Evolutionary conservation across 495 filamentous ascomycete species (phyloP).

Genomic region (Penicillium goetzii): DNA sequence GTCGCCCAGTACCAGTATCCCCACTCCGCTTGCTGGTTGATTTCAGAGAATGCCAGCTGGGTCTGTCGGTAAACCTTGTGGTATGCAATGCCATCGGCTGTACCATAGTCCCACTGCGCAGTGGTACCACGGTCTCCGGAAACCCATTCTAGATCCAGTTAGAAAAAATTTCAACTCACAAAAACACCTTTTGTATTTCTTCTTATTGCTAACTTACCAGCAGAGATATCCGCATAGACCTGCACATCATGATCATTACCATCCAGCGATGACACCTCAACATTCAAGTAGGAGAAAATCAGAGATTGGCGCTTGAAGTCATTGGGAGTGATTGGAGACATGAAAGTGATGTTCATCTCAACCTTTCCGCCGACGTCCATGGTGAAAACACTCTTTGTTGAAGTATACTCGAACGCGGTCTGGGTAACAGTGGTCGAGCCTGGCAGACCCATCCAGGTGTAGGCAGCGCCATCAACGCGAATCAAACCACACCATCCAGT

Average conservation of each 20-base stretch:
- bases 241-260: conserved; percentile 58
- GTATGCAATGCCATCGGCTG: conserved; percentile 50
- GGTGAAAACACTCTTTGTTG: conserved; percentile 60
- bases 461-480: conserved; percentile 57
- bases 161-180: conserved; percentile 4
- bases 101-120: conserved; percentile 59
- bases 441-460: conserved; percentile 61
- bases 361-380: conserved; percentile 52
- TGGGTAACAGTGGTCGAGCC: conserved; percentile 50
- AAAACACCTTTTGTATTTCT: no score
- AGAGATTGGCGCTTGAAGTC: conserved; percentile 60
- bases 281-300: conserved; percentile 58
- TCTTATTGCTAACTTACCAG: conserved; percentile 43
- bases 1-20: conserved; percentile 63
- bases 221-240: conserved; percentile 63
- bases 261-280: conserved; percentile 57
- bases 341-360: conserved; percentile 59
- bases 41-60: conserved; percentile 58
- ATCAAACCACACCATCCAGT: conserved; percentile 61
- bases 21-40: conserved; percentile 60
- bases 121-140: conserved; percentile 54
- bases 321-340: conserved; percentile 59
- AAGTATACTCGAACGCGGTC: conserved; percentile 58
- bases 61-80: conserved; percentile 57
- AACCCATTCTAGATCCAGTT: conserved; percentile 55